phyloP scores from a whole-genome alignment of 306 rosid genomes.

The Cucurbita pepo region DNA sequence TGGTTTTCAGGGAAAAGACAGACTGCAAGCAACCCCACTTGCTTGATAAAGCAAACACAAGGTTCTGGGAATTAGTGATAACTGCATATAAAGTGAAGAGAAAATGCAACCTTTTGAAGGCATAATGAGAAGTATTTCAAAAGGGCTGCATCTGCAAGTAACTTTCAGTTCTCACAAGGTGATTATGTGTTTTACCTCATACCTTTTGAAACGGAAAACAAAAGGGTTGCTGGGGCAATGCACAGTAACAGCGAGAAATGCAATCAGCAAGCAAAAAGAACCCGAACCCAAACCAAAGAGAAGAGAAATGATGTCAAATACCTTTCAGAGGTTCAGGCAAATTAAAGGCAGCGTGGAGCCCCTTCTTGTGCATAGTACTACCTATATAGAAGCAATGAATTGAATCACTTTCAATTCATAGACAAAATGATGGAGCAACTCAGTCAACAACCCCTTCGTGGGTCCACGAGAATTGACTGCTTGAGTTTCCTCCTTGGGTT shows the following conservation, averaged over 20 bases:
- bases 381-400: constrained; percentile 2
- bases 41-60: constrained; percentile 35
- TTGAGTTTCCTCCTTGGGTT: constrained; percentile 10
- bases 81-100: constrained; percentile 18
- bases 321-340: neutral
- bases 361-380: constrained; percentile 3
- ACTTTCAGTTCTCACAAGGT: neutral
- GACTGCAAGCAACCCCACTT: constrained; percentile 46
- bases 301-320: neutral
- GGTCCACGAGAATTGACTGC: constrained; percentile 14
- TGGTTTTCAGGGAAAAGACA: constrained; percentile 59
- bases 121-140: neutral
- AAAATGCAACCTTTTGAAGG: constrained; percentile 19
- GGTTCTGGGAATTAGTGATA: constrained; percentile 56
- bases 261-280: neutral
- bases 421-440: constrained; percentile 15
- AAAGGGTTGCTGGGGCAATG: neutral
- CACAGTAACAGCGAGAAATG: neutral
- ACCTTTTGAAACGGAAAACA: neutral
- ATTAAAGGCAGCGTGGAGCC: neutral
- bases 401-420: constrained; percentile 3
- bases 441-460: constrained; percentile 13
- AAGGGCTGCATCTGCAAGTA: constrained; percentile 2
- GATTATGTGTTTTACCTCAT: neutral
- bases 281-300: neutral